phyloP scores from a whole-genome alignment of 768 basidiomycete species.

The Pleurotus salmoneostramineus region DNA sequence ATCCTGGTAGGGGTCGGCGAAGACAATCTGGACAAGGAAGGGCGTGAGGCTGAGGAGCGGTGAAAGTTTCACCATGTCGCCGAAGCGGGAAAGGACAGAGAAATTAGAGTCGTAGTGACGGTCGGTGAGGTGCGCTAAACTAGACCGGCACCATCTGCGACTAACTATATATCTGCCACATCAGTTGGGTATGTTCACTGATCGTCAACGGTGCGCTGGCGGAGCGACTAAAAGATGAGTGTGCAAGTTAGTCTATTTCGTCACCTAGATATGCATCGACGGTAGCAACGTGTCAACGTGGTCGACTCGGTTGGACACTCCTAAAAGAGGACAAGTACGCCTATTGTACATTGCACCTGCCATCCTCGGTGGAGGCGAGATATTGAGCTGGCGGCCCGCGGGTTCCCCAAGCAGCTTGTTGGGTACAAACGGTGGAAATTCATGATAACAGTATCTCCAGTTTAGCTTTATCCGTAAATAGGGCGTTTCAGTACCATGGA shows the following conservation, averaged over 20 bases:
- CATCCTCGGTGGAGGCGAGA: neutral
- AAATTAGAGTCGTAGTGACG: neutral
- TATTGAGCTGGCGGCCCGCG: neutral
- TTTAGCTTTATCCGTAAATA: too few species aligned
- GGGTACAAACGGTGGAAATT: too few species aligned
- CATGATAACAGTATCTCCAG: too few species aligned
- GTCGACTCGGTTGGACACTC: neutral
- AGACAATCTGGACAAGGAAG: slow-evolving; percentile 23
- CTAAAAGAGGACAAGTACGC: neutral
- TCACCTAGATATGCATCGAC: neutral
- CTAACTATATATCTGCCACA: slow-evolving; percentile 3
- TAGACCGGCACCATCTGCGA: neutral
- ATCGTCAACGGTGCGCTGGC: too few species aligned
- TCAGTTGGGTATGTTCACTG: neutral
- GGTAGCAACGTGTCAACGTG: neutral
- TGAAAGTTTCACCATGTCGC: slow-evolving; percentile 4
- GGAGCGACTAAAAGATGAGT: neutral
- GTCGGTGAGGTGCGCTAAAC: neutral
- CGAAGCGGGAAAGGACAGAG: neutral
- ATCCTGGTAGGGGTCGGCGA: slow-evolving; percentile 18
- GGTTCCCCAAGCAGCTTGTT: too few species aligned
- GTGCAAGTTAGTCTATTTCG: neutral
- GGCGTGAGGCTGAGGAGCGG: slow-evolving; percentile 12
- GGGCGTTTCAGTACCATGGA: too few species aligned
- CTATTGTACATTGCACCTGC: neutral